These are phyloP conservation scores for Quercus wislizeni DNA, from an alignment of 306 rosid species.

Conservation along the genomic window DNA sequence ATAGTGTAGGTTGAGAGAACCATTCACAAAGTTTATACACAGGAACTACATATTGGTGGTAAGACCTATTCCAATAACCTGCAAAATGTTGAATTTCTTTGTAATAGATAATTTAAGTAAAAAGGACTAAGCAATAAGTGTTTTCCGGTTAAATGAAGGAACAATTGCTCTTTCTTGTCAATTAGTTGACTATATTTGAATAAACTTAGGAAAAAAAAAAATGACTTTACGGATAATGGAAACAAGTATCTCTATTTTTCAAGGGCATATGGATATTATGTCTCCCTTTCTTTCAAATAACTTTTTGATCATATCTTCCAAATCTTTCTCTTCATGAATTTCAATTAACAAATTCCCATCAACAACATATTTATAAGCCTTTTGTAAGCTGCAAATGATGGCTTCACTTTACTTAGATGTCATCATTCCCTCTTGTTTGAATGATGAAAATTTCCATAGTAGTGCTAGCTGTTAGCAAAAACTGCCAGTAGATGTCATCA, in stretches of 20 bases:
- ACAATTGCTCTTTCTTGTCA: slow-evolving; percentile 48
- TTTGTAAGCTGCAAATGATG: slow-evolving; percentile 18
- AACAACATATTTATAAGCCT: slow-evolving; percentile 21
- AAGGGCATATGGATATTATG: slow-evolving; percentile 65
- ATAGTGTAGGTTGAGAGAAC: slow-evolving; percentile 23
- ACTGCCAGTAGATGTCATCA: no score
- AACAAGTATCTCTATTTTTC: slow-evolving; percentile 52
- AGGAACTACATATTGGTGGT: slow-evolving; percentile 24
- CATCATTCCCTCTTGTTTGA: no score
- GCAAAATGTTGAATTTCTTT: not conserved
- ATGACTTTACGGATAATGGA: slow-evolving; percentile 39
- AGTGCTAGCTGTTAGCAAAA: no score
- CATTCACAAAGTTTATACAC: slow-evolving; percentile 23
- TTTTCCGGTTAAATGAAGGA: slow-evolving; percentile 18
- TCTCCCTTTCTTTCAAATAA: slow-evolving; percentile 62
- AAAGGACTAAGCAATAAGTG: slow-evolving; percentile 19
- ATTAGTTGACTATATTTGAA: slow-evolving; percentile 50
- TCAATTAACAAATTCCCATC: slow-evolving; percentile 52
- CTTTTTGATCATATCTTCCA: slow-evolving; percentile 45
- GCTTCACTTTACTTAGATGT: no score
- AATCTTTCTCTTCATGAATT: slow-evolving; percentile 41
- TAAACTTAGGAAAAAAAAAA: slow-evolving; percentile 37
- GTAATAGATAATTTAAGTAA: no score
- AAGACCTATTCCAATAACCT: slow-evolving; percentile 32
- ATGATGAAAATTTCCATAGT: no score